Evolutionary conservation across 2,329 filamentous ascomycete species (phyloP).

Genomic region (Botryosphaeria dothidea): DNA sequence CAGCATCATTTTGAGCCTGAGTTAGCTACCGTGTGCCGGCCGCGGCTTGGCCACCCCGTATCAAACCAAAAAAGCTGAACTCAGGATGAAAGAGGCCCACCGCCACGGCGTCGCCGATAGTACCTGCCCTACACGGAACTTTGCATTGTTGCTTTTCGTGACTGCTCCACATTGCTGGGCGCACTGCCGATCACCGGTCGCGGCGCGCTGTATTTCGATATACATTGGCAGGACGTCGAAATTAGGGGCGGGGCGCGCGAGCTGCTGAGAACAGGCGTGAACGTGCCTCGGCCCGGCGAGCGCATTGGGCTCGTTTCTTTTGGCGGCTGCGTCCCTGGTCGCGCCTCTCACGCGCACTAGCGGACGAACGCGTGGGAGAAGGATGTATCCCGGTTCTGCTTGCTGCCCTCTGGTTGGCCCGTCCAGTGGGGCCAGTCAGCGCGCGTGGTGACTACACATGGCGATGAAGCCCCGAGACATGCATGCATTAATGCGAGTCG

Average conservation of each 20-base stretch:
- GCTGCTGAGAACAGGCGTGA: not conserved
- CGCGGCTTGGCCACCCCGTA: not conserved
- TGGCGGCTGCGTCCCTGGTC: not conserved
- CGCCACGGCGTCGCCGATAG: slow-evolving; percentile 8
- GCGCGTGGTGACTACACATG: not conserved
- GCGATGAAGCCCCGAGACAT: slow-evolving; percentile 1
- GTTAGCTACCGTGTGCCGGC: not conserved
- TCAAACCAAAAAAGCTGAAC: not conserved
- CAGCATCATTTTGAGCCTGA: not conserved
- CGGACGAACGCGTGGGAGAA: not conserved
- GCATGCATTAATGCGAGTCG: not conserved
- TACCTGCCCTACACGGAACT: slow-evolving; percentile 1
- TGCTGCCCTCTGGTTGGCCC: not conserved
- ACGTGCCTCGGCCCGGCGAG: slow-evolving; percentile 2
- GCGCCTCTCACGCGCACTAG: not conserved
- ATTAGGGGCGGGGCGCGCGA: not conserved
- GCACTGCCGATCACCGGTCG: not conserved
- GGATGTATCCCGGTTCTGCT: not conserved
- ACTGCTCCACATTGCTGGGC: not conserved
- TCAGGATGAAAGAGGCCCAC: not conserved
- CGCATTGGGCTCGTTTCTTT: not conserved
- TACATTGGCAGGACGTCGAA: slow-evolving; percentile 12
- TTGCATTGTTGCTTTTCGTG: not conserved
- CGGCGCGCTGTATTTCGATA: not conserved
- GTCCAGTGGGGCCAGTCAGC: not conserved